A percentile compares a stretch with the other conserved stretches of the same genome.
Conservation (phyloP, 768 basidiomycete species). For the Dioszegia hungarica region DNA sequence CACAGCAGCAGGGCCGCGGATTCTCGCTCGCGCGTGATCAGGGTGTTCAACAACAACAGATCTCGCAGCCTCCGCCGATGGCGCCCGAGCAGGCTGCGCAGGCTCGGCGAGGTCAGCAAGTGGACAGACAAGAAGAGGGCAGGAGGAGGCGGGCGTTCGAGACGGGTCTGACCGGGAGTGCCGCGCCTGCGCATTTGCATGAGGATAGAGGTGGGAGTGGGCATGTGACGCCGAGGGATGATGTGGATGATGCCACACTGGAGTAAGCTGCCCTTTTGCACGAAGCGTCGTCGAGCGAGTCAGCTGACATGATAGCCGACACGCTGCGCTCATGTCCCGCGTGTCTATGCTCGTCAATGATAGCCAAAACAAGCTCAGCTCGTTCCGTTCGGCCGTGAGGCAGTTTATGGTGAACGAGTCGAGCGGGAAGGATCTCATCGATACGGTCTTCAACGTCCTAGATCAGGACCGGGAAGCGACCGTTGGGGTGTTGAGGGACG, state of each 20-base stretch:
- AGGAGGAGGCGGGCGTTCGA: constrained; percentile 38
- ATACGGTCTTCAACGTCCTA: constrained; percentile 77
- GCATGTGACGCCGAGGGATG: constrained; percentile 36
- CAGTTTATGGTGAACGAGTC: constrained; percentile 73
- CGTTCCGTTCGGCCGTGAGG: constrained; percentile 66
- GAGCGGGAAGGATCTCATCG: constrained; percentile 75
- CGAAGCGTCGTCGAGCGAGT: background rate
- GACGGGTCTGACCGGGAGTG: constrained; percentile 30
- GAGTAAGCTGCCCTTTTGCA: constrained; percentile 29
- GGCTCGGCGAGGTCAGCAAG: constrained; percentile 28
- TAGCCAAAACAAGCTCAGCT: constrained; percentile 48
- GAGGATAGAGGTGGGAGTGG: constrained; percentile 22
- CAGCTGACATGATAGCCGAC: constrained; percentile 28
- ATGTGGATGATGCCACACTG: constrained; percentile 43
- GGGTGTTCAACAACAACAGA: constrained; percentile 22
- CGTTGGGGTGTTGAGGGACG: constrained; percentile 51
- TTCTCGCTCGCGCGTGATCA: constrained; percentile 26
- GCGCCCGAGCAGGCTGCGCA: constrained; percentile 35
- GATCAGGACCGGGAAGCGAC: constrained; percentile 67
- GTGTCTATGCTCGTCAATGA: constrained; percentile 52
- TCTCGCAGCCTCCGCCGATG: constrained; percentile 20
- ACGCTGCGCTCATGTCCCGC: constrained; percentile 62
- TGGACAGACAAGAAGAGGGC: constrained; percentile 30
- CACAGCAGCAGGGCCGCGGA: constrained; percentile 17
- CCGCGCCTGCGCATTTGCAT: background rate